Conservation (phyloP, 78 protist species). For the Protostelium mycophagum region DNA sequence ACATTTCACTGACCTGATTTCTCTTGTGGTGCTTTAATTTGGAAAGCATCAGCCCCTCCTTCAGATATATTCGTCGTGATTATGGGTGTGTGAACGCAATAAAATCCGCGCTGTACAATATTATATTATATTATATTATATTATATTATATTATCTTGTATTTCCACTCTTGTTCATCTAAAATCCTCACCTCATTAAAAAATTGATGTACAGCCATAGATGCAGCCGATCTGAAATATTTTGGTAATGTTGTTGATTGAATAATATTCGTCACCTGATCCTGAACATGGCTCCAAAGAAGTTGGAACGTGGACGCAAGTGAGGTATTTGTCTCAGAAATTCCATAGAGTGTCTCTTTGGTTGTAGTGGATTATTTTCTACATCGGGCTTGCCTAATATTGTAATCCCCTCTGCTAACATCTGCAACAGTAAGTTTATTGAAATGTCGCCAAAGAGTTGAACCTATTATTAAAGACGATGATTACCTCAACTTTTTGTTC, state of each 20-base stretch:
- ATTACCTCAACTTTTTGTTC: constrained; percentile 8
- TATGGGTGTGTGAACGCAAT: constrained; percentile 79
- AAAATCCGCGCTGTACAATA: constrained; percentile 29
- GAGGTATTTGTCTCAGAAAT: constrained; percentile 82
- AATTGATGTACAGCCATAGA: background rate
- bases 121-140: too few species aligned
- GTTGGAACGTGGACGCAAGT: constrained; percentile 77
- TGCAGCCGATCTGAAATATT: too few species aligned
- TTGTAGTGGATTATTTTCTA: constrained; percentile 71
- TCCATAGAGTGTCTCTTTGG: constrained; percentile 83
- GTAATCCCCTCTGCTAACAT: background rate
- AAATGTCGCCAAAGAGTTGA: background rate
- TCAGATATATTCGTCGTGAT: constrained; percentile 85
- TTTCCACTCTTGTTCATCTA: too few species aligned
- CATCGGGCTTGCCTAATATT: constrained; percentile 12
- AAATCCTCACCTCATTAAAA: background rate
- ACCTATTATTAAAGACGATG: too few species aligned
- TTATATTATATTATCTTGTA: too few species aligned
- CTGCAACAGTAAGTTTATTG: background rate
- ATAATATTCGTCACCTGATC: constrained; percentile 51
- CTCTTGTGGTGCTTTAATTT: constrained; percentile 8
- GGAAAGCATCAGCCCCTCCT: constrained; percentile 89
- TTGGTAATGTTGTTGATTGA: constrained; percentile 61
- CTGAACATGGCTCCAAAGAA: constrained; percentile 62
- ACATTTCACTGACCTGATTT: too few species aligned